These are phyloP conservation scores for Boletellus dicymbophilus DNA, from an alignment of 1,284 basidiomycete species.

Conservation along the genomic window DNA sequence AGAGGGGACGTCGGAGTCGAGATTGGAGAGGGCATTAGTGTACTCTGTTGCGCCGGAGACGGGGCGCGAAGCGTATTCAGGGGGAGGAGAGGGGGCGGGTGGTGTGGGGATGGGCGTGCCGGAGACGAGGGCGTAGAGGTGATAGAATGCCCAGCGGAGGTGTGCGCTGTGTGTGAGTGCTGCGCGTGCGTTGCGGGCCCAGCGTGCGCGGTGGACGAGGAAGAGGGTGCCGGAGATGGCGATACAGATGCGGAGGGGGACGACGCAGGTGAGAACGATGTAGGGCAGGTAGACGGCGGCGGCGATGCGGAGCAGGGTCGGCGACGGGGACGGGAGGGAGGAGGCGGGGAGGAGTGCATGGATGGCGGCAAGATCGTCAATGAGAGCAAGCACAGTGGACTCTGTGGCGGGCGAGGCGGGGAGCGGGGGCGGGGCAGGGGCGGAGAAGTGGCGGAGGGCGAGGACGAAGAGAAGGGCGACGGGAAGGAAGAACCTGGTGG, in stretches of 20 bases:
- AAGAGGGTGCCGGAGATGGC: conserved; percentile 60
- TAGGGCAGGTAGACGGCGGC: conserved; percentile 61
- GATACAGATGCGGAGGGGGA: conserved; percentile 60
- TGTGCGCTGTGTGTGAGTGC: conserved; percentile 66
- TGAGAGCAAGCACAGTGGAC: conserved; percentile 54
- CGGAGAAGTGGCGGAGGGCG: conserved; percentile 33
- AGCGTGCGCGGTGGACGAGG: conserved; percentile 66
- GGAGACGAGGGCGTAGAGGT: conserved; percentile 48
- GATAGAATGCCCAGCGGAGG: conserved; percentile 59
- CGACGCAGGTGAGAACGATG: conserved; percentile 51
- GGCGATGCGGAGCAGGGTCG: conserved; percentile 45
- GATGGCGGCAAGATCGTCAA: conserved; percentile 58
- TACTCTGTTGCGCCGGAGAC: conserved; percentile 25
- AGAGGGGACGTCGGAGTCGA: conserved; percentile 10
- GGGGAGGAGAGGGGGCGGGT: conserved; percentile 33
- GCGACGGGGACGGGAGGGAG: conserved; percentile 37
- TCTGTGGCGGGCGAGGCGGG: conserved; percentile 53
- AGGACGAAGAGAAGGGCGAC: conserved; percentile 39
- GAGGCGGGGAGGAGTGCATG: conserved; percentile 52
- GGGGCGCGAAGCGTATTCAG: conserved; percentile 34
- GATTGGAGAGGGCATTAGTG: conserved; percentile 27
- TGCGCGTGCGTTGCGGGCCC: conserved; percentile 53
- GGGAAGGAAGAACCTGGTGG: conserved; percentile 46
- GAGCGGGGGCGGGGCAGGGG: conserved; percentile 13
- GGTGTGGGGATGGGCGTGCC: conserved; percentile 54